Evolutionary conservation across 2,329 filamentous ascomycete species (phyloP), one percentile per base, ranked within the genome.

Genomic region (Tolypocladium inflatum): DNA sequence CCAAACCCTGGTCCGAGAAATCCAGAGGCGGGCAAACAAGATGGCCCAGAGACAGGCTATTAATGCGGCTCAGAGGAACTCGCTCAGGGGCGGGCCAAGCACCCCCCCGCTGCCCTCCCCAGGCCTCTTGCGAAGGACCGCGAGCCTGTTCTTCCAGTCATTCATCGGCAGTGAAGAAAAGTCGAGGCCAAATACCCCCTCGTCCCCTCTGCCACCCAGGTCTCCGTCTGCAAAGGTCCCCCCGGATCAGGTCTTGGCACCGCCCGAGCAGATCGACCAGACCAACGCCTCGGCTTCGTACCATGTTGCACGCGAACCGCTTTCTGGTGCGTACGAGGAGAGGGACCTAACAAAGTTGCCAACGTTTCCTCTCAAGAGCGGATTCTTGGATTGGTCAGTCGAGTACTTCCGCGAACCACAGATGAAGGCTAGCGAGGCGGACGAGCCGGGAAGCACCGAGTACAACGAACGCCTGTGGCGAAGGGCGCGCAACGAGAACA

Each of bases 321-420:
- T 86, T n/a, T 91, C 91, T 4, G 87, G 89, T 13, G 83, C 86
- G 0, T 96, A 89, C 67, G 76, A 83, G 62, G 77, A 84, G 55
- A 83, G 87, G 59, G 80, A 86, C 60, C 70, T 83, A 37, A 77
- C 80, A 1, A 76, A 83, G 56, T 65, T 77, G 11, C 87, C 89
- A 1, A 73, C 72, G 15, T 80, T 97, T 35, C 94, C 94, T 1
- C 72, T 99, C 21, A 82, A 82, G 60, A 96, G 91, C 70, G 86
- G 82, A 10, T 96, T 97, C 72, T 80, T 96, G 62, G 90, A 96
- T 62, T 99, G 93, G 92, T 96, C 92, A 4, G 91, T 94, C 51
- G 93, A 93, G 72, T 97, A 99, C 71, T 99, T 97, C 80, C 90
- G 92, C 37, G 92, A 97, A 71, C 94, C 94, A 38, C 94, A 99